These are phyloP conservation scores for Phytomonas sp. DNA, from an alignment of 208 protist species.

Conservation along the genomic window DNA sequence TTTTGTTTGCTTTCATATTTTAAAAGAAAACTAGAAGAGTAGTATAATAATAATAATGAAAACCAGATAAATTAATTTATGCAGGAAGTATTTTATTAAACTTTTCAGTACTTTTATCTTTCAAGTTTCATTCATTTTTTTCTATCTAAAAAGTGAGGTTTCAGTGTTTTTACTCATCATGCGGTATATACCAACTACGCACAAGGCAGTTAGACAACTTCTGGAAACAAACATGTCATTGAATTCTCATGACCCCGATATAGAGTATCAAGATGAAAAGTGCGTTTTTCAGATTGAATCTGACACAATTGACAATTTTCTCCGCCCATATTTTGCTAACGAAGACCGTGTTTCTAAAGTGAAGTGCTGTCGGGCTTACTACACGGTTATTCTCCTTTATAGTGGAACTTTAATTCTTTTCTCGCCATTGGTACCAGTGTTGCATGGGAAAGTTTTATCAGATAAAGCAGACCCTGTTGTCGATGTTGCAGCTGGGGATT, in stretches of 20 bases:
- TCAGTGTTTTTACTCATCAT: conserved; percentile 6
- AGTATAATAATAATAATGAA: no score
- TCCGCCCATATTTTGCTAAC: conserved; percentile 10
- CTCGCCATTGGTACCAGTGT: conserved; percentile 15
- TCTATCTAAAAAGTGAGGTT: background rate
- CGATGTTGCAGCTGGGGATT: conserved; percentile 64
- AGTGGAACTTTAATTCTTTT: conserved; percentile 39
- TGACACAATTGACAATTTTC: background rate
- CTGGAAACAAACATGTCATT: background rate
- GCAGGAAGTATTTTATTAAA: background rate
- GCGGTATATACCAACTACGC: background rate
- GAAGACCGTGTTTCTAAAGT: conserved; percentile 32
- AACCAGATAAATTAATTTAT: background rate
- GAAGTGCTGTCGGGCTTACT: conserved; percentile 28
- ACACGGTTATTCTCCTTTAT: conserved; percentile 31
- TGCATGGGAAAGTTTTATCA: conserved; percentile 13
- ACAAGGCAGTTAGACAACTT: background rate
- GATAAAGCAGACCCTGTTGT: conserved; percentile 17
- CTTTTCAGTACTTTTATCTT: background rate
- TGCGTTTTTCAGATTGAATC: background rate
- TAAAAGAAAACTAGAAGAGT: background rate
- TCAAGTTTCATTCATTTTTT: background rate
- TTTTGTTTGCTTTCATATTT: background rate
- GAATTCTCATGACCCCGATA: background rate
- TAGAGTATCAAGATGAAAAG: background rate